Evolutionary conservation across 1,284 basidiomycete species (phyloP).

Genomic region (Anthracocystis setariae): DNA sequence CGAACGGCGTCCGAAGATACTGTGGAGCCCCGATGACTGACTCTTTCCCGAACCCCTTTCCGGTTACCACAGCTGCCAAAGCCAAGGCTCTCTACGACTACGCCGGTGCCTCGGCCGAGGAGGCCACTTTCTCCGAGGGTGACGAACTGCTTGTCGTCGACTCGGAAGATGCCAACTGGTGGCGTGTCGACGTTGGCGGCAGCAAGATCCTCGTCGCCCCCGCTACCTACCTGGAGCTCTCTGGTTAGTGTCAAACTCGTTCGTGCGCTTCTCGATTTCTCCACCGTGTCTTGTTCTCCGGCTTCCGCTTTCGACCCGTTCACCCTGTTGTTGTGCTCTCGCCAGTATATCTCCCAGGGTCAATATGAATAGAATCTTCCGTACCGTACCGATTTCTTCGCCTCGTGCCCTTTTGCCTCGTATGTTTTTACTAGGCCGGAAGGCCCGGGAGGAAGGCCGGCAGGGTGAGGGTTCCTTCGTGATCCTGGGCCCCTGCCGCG

Average conservation of each 20-base stretch:
- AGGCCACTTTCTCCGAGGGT: conserved; percentile 58
- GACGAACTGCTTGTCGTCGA: conserved; percentile 63
- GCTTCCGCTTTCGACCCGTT: neutral
- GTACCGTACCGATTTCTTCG: conserved; percentile 26
- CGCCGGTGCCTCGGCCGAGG: conserved; percentile 58
- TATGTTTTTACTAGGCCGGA: conserved; percentile 23
- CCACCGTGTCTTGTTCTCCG: neutral
- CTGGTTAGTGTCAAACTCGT: conserved; percentile 53
- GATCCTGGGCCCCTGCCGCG: conserved; percentile 26
- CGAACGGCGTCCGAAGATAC: no score
- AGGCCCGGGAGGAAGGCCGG: conserved; percentile 34
- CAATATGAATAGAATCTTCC: conserved; percentile 35
- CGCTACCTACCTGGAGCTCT: conserved; percentile 63
- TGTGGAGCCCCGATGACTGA: neutral
- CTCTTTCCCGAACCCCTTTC: neutral
- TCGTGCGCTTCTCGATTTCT: no score
- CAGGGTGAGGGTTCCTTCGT: conserved; percentile 25
- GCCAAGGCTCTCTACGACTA: conserved; percentile 67
- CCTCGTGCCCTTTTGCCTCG: conserved; percentile 35
- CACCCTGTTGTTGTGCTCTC: neutral
- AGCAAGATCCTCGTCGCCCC: conserved; percentile 62
- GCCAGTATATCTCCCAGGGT: conserved; percentile 23
- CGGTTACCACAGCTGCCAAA: conserved; percentile 22
- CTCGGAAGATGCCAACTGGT: conserved; percentile 64
- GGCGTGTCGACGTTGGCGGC: conserved; percentile 58